These are phyloP conservation scores for Dissophora globulifera DNA, from an alignment of 192 early-diverging fungal genomes.

Conservation along the genomic window DNA sequence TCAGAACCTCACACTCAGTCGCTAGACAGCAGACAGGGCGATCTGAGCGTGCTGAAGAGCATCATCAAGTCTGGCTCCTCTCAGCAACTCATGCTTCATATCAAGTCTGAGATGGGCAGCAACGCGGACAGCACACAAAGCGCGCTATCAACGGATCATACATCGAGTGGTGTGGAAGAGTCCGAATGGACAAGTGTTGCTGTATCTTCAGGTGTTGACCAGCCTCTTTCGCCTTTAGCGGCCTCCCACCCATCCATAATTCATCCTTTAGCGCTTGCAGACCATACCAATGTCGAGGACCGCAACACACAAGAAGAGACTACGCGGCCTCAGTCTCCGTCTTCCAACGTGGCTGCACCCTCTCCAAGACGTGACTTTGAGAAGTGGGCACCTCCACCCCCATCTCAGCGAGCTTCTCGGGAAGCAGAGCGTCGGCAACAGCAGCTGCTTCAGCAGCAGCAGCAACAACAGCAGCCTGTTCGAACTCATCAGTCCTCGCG, in stretches of 20 bases:
- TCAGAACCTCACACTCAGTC: neutral
- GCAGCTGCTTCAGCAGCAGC: neutral
- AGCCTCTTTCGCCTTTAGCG: constrained; percentile 36
- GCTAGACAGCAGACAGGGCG: constrained; percentile 7
- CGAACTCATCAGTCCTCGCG: constrained; percentile 22
- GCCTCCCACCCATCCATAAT: constrained; percentile 10
- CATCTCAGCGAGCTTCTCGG: neutral
- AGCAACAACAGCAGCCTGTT: neutral
- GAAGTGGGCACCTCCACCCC: constrained; percentile 31
- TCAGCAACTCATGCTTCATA: constrained; percentile 2
- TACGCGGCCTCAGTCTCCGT: neutral
- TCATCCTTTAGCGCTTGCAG: neutral
- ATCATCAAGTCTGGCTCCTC: constrained; percentile 19
- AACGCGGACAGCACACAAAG: neutral
- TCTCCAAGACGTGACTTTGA: constrained; percentile 8
- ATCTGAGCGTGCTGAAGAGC: constrained; percentile 13
- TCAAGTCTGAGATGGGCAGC: constrained; percentile 10
- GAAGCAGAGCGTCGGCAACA: neutral
- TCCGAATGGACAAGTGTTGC: constrained; percentile 20
- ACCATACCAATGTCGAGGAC: neutral
- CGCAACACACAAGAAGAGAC: neutral
- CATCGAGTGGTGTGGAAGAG: constrained; percentile 5
- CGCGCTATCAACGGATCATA: too few relatives aligned
- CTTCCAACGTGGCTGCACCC: neutral
- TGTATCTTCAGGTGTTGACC: constrained; percentile 19